Evolutionary conservation across 208 protist species (phyloP).

Genomic region (Spongospora subterranea): DNA sequence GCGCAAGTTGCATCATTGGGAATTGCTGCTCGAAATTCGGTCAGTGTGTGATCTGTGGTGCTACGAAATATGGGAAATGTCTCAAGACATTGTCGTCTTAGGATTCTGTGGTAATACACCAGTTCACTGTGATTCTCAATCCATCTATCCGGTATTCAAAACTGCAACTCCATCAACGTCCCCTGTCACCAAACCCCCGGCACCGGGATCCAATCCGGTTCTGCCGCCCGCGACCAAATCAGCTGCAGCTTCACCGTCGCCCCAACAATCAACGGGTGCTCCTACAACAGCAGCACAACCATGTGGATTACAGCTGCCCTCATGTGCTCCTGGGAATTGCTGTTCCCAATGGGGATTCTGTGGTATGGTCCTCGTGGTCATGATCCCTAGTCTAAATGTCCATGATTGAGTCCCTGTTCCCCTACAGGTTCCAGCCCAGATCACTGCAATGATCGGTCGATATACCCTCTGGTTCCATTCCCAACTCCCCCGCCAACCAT

Average conservation of each 20-base stretch:
- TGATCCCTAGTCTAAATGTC: not conserved
- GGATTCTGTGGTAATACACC: not conserved
- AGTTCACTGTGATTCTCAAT: not conserved
- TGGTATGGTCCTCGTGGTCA: not conserved
- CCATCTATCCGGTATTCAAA: not conserved
- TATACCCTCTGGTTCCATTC: slow-evolving; percentile 15
- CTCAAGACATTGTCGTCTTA: not conserved
- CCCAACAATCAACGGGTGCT: not conserved
- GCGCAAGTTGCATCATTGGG: not conserved
- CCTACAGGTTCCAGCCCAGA: not conserved
- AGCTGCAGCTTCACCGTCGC: not conserved
- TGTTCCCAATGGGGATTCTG: not conserved
- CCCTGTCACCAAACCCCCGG: not conserved
- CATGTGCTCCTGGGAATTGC: not conserved
- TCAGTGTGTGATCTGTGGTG: not conserved
- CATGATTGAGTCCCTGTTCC: not conserved
- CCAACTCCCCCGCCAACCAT: slow-evolving; percentile 13
- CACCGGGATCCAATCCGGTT: not conserved
- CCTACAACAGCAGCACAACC: too few relatives aligned
- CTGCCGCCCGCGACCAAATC: not conserved
- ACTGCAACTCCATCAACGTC: not conserved
- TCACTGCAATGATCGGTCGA: not conserved
- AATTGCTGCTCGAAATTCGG: not conserved
- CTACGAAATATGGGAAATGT: not conserved
- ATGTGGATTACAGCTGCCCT: not conserved